phyloP scores from a whole-genome alignment of 176 grass and related monocot genomes.

The Tillandsia leiboldiana region DNA sequence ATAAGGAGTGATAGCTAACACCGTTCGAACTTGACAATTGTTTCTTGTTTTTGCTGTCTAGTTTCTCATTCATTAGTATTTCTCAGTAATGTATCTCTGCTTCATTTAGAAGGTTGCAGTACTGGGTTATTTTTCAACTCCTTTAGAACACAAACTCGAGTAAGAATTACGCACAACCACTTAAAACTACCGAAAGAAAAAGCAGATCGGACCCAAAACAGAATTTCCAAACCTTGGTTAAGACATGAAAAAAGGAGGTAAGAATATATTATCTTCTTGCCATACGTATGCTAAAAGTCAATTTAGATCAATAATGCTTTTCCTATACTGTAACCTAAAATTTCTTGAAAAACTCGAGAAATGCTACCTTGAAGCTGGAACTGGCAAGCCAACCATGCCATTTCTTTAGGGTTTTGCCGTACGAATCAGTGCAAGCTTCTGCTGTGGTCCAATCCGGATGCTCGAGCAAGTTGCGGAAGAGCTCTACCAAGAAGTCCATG shows the following conservation, averaged over 20 bases:
- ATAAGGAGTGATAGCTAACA: not conserved
- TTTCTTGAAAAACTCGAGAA: constrained; percentile 6
- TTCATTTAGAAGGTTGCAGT: no score
- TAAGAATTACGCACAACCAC: not conserved
- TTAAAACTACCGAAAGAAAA: not conserved
- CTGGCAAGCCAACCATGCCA: constrained; percentile 75
- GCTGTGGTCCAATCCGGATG: constrained; percentile 67
- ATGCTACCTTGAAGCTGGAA: constrained; percentile 70
- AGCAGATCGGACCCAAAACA: not conserved
- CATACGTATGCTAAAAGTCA: not conserved
- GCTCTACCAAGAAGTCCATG: constrained; percentile 75
- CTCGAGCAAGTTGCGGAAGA: constrained; percentile 58
- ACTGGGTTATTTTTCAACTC: no score
- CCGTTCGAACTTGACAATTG: not conserved
- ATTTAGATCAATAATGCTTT: not conserved
- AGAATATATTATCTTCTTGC: not conserved
- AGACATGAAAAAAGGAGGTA: not conserved
- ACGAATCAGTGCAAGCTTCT: constrained; percentile 57
- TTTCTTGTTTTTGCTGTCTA: no score
- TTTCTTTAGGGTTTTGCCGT: constrained; percentile 73
- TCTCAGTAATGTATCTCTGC: no score
- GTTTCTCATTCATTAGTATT: no score
- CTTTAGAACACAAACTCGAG: not conserved
- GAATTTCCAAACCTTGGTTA: not conserved
- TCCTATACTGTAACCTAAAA: not conserved